phyloP scores from a whole-genome alignment of 2,329 filamentous ascomycete genomes.

The Microcyclosporella mali region DNA sequence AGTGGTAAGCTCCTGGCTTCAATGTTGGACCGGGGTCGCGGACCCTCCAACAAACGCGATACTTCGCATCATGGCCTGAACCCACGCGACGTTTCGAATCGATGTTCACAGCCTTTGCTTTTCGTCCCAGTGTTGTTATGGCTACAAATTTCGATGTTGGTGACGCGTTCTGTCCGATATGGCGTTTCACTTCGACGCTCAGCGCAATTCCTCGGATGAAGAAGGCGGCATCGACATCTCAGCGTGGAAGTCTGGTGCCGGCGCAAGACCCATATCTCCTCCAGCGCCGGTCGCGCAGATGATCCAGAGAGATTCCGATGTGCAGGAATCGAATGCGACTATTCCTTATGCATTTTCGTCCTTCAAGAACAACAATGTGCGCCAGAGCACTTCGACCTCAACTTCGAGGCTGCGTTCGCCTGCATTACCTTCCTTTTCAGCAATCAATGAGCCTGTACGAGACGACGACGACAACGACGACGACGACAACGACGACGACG shows the following conservation, averaged over 20 bases:
- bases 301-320: constrained; percentile 6
- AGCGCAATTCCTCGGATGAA: constrained; percentile 25
- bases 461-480: neutral
- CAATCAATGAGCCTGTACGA: constrained; percentile 12
- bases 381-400: constrained; percentile 5
- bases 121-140: no score
- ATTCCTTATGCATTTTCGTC: constrained; percentile 10
- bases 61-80: constrained; percentile 1
- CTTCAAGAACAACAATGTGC: constrained; percentile 7
- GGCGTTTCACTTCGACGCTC: constrained; percentile 24
- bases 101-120: no score
- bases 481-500: neutral
- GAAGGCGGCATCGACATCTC: constrained; percentile 23
- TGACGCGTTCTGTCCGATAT: constrained; percentile 13
- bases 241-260: constrained; percentile 22
- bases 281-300: constrained; percentile 21
- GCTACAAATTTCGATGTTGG: no score
- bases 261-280: constrained; percentile 3
- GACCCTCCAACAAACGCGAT: no score
- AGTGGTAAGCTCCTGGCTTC: no score
- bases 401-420: constrained; percentile 5
- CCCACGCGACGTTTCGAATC: neutral
- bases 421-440: constrained; percentile 9
- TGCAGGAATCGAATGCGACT: constrained; percentile 9
- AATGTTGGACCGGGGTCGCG: no score